Conservation (phyloP, 176 grass and related monocot species). For the Oryza australiensis region DNA sequence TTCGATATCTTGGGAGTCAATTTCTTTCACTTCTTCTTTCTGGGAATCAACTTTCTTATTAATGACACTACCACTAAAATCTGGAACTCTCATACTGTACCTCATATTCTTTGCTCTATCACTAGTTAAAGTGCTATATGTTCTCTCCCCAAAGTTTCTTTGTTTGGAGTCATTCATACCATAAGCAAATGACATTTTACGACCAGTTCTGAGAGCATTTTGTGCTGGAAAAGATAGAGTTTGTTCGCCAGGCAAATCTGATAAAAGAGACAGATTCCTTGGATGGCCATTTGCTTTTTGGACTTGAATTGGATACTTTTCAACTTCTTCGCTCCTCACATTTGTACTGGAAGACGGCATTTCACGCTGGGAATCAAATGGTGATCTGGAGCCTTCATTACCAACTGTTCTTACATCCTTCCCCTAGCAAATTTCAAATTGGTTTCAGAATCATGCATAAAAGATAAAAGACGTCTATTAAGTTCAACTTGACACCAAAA, state of each 20-base stretch:
- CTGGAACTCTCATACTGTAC: conserved; percentile 59
- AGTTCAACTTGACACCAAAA: neutral
- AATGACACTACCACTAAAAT: conserved; percentile 48
- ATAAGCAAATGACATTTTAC: conserved; percentile 85
- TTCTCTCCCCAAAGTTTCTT: conserved; percentile 60
- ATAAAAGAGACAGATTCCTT: conserved; percentile 30
- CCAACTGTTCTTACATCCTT: conserved; percentile 39
- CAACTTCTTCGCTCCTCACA: conserved; percentile 37
- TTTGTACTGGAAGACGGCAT: conserved; percentile 31
- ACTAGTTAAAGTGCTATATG: conserved; percentile 69
- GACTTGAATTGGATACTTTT: conserved; percentile 43
- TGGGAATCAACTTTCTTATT: conserved; percentile 47
- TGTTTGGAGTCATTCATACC: conserved; percentile 52
- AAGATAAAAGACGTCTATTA: neutral
- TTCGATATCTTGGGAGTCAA: conserved; percentile 54
- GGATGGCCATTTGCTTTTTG: conserved; percentile 40
- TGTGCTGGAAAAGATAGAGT: conserved; percentile 48
- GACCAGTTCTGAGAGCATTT: conserved; percentile 49
- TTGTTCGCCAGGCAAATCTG: conserved; percentile 47
- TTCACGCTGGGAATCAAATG: conserved; percentile 32
- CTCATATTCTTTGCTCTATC: conserved; percentile 72
- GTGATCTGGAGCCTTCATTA: conserved; percentile 40
- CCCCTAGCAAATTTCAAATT: conserved; percentile 36
- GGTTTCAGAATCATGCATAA: conserved; percentile 27
- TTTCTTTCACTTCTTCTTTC: conserved; percentile 78